Percentiles rank a stretch among this genome's conserved stretches.
Evolutionary conservation across 2,329 filamentous ascomycete genomes (phyloP).

Genomic region (Talaromyces sp.): DNA sequence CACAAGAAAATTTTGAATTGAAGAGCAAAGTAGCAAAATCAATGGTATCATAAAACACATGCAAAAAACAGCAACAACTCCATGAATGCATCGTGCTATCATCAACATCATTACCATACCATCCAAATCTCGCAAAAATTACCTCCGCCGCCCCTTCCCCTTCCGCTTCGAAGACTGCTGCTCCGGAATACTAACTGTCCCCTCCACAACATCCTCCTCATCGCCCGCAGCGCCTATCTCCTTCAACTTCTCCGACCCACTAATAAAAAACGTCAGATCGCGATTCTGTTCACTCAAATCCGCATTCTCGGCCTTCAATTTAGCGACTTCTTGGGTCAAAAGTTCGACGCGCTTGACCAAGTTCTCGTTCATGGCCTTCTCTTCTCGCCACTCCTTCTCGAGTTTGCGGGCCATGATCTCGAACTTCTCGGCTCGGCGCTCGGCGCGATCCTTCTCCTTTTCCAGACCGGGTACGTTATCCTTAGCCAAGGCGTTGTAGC

Average conservation of each 20-base stretch:
- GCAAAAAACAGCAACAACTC: neutral
- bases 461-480: conserved; percentile 67
- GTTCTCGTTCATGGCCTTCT: conserved; percentile 78
- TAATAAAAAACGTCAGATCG: conserved; percentile 84
- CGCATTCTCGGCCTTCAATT: conserved; percentile 58
- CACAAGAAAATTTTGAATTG: neutral
- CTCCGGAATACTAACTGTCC: conserved; percentile 65
- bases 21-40: neutral
- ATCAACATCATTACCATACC: neutral
- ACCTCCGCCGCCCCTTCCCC: conserved; percentile 29
- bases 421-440: conserved; percentile 66
- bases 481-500: conserved; percentile 51
- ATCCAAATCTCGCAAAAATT: neutral
- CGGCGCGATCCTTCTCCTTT: conserved; percentile 66
- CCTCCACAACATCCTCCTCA: conserved; percentile 76
- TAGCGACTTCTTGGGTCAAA: conserved; percentile 56
- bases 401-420: conserved; percentile 72
- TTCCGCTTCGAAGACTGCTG: conserved; percentile 46
- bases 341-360: conserved; percentile 75
- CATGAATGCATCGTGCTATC: neutral
- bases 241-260: conserved; percentile 74
- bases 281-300: conserved; percentile 83
- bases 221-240: conserved; percentile 46
- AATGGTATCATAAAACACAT: conserved; percentile 8
- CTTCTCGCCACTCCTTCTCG: conserved; percentile 74